Evolutionary conservation across 169 alveolate species (phyloP).

Genomic region (Eimeria sp.): DNA sequence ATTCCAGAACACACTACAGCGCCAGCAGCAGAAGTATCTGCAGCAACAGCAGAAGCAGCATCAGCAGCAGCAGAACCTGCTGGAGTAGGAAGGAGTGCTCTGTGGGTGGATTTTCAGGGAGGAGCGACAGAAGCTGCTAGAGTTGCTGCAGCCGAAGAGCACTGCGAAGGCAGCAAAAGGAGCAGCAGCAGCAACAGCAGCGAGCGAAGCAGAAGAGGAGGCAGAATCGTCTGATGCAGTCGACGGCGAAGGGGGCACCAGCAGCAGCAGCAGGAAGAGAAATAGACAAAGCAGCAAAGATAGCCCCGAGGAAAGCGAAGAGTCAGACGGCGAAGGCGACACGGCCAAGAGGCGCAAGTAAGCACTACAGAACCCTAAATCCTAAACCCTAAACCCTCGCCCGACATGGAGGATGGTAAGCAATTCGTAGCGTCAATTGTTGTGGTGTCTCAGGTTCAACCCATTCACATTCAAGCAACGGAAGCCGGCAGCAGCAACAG

Average conservation of each 20-base stretch:
- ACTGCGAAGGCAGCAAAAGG: background rate
- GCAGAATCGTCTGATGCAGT: constrained; percentile 42
- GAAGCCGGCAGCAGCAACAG: constrained; percentile 45
- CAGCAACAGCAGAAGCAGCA: too few species aligned
- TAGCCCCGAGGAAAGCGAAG: background rate
- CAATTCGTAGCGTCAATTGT: too few species aligned
- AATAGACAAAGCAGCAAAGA: background rate
- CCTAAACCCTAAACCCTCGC: background rate
- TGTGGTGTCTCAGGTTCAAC: constrained; percentile 9
- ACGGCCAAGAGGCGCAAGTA: background rate
- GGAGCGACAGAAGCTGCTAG: constrained; percentile 53
- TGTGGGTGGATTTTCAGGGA: constrained; percentile 7
- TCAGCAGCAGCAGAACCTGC: too few species aligned
- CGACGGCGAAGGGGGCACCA: constrained; percentile 77
- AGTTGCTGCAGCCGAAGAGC: constrained; percentile 41
- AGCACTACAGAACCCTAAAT: background rate
- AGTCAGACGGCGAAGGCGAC: background rate
- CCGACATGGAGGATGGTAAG: background rate
- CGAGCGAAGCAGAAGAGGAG: constrained; percentile 66
- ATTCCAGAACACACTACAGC: too few species aligned
- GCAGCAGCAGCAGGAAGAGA: background rate
- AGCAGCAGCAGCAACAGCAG: constrained; percentile 68
- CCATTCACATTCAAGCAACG: constrained; percentile 54
- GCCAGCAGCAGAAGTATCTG: too few species aligned
- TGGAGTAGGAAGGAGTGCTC: background rate